Conservation (phyloP, 2,329 filamentous ascomycete genomes). For the Aspergillus hiratsukae region DNA sequence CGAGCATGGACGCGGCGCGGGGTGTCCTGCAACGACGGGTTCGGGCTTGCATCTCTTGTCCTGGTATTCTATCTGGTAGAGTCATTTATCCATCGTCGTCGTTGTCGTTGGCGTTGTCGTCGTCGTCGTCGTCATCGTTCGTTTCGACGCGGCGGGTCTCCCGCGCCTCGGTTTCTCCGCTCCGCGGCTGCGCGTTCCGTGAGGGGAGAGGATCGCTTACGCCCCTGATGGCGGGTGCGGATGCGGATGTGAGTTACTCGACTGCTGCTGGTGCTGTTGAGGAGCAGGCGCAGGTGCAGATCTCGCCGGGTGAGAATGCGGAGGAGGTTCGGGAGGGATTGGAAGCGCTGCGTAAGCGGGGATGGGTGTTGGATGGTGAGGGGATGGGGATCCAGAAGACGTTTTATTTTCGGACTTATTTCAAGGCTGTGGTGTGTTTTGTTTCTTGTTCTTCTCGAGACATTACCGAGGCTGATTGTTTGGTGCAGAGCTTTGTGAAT, state of each 20-base stretch:
- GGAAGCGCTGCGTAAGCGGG: conserved; percentile 22
- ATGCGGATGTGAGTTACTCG: background rate
- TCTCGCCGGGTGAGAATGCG: conserved; percentile 28
- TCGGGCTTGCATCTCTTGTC: background rate
- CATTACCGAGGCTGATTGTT: background rate
- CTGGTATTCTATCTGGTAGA: background rate
- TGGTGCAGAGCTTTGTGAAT: conserved; percentile 32
- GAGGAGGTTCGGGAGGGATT: conserved; percentile 21
- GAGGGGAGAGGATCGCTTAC: too few relatives aligned
- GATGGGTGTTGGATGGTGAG: conserved; percentile 32
- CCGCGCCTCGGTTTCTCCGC: background rate
- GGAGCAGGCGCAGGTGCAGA: conserved; percentile 17
- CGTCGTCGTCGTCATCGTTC: background rate
- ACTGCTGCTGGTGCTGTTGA: conserved; percentile 3
- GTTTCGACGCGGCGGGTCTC: background rate
- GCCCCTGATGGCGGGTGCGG: background rate
- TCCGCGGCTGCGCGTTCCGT: background rate
- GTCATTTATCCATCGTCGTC: background rate
- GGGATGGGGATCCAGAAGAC: conserved; percentile 34
- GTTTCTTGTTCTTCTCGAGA: background rate
- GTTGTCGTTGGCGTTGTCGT: background rate
- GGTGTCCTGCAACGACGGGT: background rate
- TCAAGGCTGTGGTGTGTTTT: conserved; percentile 33
- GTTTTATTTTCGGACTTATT: conserved; percentile 37
- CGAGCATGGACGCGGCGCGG: background rate